These are phyloP conservation scores for Laburnicola sp. DNA, from an alignment of 2,329 filamentous ascomycete genomes.

Conservation along the genomic window DNA sequence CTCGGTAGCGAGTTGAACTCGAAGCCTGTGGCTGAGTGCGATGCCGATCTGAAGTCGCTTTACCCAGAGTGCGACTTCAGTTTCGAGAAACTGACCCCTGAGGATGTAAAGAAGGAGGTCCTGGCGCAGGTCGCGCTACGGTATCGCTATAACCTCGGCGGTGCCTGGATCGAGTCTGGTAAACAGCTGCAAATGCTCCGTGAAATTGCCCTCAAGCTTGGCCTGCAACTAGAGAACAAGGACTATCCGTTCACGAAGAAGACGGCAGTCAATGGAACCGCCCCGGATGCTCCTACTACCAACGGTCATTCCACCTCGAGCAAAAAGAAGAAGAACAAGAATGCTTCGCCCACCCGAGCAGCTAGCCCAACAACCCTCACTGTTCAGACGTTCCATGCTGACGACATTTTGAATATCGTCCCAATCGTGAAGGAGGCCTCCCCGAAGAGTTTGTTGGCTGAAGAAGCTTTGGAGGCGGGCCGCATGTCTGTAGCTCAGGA, in stretches of 20 bases:
- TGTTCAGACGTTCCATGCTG: conserved; percentile 71
- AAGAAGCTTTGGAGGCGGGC: conserved; percentile 93
- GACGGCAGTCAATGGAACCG: conserved; percentile 23
- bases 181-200: conserved; percentile 83
- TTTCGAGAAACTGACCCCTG: conserved; percentile 78
- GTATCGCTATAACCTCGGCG: conserved; percentile 74
- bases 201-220: conserved; percentile 85
- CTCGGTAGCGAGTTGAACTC: conserved; percentile 75
- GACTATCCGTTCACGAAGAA: conserved; percentile 67
- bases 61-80: conserved; percentile 81
- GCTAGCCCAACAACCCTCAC: conserved; percentile 50
- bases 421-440: conserved; percentile 93
- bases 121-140: conserved; percentile 70
- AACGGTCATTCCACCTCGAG: conserved; percentile 45
- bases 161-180: conserved; percentile 67
- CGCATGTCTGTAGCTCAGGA: conserved; percentile 94
- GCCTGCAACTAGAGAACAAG: conserved; percentile 82
- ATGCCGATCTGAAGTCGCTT: conserved; percentile 70
- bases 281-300: conserved; percentile 28
- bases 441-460: conserved; percentile 85
- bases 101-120: conserved; percentile 69
- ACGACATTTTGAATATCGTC: conserved; percentile 91
- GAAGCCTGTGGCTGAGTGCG: conserved; percentile 77
- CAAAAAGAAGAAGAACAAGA: conserved; percentile 62
- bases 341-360: conserved; percentile 53